A percentile compares a stretch with the other conserved stretches of the same genome.
These are phyloP conservation scores for Pseudogymnoascus sp. DNA, from an alignment of 2,329 filamentous ascomycete genomes.

Conservation along the genomic window DNA sequence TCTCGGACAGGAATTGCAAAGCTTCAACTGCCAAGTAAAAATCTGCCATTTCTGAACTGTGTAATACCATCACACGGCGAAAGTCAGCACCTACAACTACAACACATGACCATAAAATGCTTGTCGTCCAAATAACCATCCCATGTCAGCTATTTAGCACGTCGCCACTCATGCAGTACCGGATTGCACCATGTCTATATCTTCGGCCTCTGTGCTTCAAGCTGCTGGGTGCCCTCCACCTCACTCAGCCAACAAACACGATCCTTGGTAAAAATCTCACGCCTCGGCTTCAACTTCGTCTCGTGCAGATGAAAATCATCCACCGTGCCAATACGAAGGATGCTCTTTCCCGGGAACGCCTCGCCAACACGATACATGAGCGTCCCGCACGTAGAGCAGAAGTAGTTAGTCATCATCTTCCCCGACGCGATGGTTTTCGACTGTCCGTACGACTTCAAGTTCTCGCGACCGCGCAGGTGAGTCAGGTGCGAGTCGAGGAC, in stretches of 20 bases:
- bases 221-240: slow-evolving; percentile 29
- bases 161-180: neutral
- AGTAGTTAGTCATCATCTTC: slow-evolving; percentile 50
- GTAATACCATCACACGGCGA: neutral
- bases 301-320: slow-evolving; percentile 52
- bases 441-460: slow-evolving; percentile 39
- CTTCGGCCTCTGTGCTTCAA: slow-evolving; percentile 12
- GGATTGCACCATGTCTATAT: neutral
- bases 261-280: slow-evolving; percentile 45
- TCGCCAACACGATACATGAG: slow-evolving; percentile 48
- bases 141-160: neutral
- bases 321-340: slow-evolving; percentile 50
- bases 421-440: slow-evolving; percentile 37
- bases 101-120: neutral
- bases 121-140: neutral
- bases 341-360: slow-evolving; percentile 36
- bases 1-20: neutral
- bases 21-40: neutral
- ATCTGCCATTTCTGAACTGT: neutral
- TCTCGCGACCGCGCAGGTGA: slow-evolving; percentile 43
- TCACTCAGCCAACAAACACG: slow-evolving; percentile 40
- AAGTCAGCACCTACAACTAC: neutral
- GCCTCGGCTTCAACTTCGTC: slow-evolving; percentile 43
- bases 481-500: slow-evolving; percentile 36
- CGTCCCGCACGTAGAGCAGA: slow-evolving; percentile 50